Conservation (phyloP, 345 rosid species). For the Geranium rotundifolium region DNA sequence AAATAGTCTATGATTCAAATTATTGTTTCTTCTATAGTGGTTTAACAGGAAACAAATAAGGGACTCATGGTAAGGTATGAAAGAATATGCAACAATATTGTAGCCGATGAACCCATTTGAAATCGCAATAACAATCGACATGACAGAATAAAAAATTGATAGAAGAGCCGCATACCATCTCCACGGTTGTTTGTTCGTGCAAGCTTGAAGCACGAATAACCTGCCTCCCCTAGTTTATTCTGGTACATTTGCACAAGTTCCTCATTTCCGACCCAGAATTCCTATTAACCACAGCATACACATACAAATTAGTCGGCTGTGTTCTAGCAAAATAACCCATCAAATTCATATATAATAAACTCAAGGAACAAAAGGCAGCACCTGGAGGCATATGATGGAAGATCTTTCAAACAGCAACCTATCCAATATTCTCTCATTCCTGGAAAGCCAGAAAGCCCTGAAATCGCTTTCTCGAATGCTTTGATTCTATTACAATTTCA, state of each 20-base stretch:
- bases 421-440: constrained; percentile 75
- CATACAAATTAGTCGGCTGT: not conserved
- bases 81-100: too few relatives aligned
- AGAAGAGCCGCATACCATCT: constrained; percentile 42
- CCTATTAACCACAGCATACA: constrained; percentile 25
- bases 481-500: constrained; percentile 29
- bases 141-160: not conserved
- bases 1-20: too few relatives aligned
- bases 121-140: not conserved
- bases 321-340: not conserved
- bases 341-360: not conserved
- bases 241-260: constrained; percentile 77
- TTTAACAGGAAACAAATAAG: too few relatives aligned
- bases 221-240: constrained; percentile 76
- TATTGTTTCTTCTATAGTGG: too few relatives aligned
- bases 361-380: constrained; percentile 4
- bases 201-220: constrained; percentile 67
- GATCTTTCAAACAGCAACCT: constrained; percentile 68
- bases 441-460: constrained; percentile 50
- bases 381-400: constrained; percentile 90
- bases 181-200: constrained; percentile 92
- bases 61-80: too few relatives aligned
- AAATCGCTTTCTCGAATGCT: constrained; percentile 70
- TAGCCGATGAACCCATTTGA: not conserved
- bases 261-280: constrained; percentile 86